Base-by-base conservation (phyloP, 441 rosid genomes). In the Erodium trifolium region DNA sequence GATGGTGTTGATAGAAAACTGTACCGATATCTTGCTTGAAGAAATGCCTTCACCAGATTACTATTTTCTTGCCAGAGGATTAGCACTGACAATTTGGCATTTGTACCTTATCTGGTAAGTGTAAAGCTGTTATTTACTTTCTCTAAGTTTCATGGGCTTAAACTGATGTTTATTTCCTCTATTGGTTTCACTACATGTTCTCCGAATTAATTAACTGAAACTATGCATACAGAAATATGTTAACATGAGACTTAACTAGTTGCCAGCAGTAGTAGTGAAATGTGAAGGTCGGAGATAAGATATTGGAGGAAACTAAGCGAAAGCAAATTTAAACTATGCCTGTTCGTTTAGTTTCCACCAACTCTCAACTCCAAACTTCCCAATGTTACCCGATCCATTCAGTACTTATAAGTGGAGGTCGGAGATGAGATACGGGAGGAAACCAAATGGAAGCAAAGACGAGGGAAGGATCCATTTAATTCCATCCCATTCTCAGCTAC, bases 21-120 rank as follows among this genome's bases (percentile, higher is more conserved):
- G 78, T 93, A 93, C 67, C 92, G 93, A 19, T 93, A 93, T 68
- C 90, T 93, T 73, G 97, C 98, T 63, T 93, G 76, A 83, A 70
- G 78, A 72, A 75, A 70, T 69, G 70, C 76, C 75, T 45, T 60
- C 67, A 27, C 67, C 71, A 70, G 71, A 65, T 78, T 66, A 9
- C 69, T 57, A 62, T 55, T 76, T 74, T 66, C 78, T 71, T 65
- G 67, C 63, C 69, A 75, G 67, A 74, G 71, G 71, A 10, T 73
- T 80, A 71, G 80, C 73, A 43, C 66, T 75, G 77, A 65, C 77
- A 68, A 43, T 74, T 73, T 45, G 51, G 72, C 67, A 69, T 67
- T 43, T 78, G 84, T 78, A 79, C 72, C 78, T 57, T 72, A 69
- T 73, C 72, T 74, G 76, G 70, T 71, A 71, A 76, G 82, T 75